Base-by-base conservation (phyloP, 148 eudicot genomes). In the Polygonum aviculare region DNA sequence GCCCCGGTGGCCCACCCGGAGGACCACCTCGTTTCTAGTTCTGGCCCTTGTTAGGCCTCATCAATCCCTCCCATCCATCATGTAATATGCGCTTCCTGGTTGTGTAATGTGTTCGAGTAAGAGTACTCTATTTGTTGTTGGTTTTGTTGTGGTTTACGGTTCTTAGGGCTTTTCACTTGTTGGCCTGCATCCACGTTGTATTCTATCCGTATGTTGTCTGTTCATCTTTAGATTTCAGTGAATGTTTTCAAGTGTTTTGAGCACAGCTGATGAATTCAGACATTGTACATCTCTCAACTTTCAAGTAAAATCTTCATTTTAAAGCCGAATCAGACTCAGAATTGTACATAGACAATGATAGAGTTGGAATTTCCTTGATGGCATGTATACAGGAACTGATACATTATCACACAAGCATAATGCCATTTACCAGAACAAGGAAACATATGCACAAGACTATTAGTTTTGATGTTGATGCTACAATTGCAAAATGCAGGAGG, bases 21-120 rank as follows among this genome's bases (percentile, higher is more conserved):
- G 45, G 45, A 18, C 76, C 70, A 21, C 76, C 52, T 21, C 60
- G 59, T 16, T 74, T 62, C 73, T 79, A 62, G 5, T 12, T 14
- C 14, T 3, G 3, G 3, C 52, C 52, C 52, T 12, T 49, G 52
- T 12, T 49, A 15, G 41, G 41, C 41, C 4, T 2, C 4, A 12
- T 14, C 55, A 50, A 50, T 3, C 55, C 55, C 14, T 12, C 18
- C 55, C 14, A 49, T 1, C 31, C 31, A 26, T 26, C 31, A 26
- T 26, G 31, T 26, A 26, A 5, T 51, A 1, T 51, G 55, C 3
- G 47, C 15, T 51, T 3, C 1, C 0, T 15, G 55, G 16, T 51
- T 51, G 47, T 44, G 9, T 44, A 7, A 44, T 44, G 9, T 44
- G 47, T 44, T 44, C 47, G 47, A 7, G 47, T 44, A 6, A 1